A percentile compares a stretch with the other conserved stretches of the same genome.
phyloP scores from a whole-genome alignment of 345 rosid genomes.

The Lumnitzera littorea region DNA sequence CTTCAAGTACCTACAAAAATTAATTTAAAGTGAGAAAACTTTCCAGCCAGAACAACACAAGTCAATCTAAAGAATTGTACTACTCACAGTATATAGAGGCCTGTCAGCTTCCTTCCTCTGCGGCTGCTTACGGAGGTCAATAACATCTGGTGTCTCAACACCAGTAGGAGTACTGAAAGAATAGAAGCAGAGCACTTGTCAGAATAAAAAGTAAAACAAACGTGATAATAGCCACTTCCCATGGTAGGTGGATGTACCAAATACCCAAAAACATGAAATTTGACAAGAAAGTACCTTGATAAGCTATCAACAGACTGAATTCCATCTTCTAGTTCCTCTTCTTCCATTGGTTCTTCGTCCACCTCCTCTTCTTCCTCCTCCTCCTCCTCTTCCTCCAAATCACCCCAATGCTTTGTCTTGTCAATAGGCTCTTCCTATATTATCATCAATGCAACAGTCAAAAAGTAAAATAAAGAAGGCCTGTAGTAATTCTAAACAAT shows the following conservation, averaged over 20 bases:
- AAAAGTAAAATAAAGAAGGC: not conserved
- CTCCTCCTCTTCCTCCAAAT: slow-evolving; percentile 69
- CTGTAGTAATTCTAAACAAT: not conserved
- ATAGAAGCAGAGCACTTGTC: not conserved
- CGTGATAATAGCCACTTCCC: not conserved
- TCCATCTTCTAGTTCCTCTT: slow-evolving; percentile 89
- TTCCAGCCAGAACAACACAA: not conserved
- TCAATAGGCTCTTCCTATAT: slow-evolving; percentile 96
- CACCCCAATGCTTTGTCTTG: slow-evolving; percentile 99
- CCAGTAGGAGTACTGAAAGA: slow-evolving; percentile 90
- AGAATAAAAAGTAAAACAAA: not conserved
- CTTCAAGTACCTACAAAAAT: slow-evolving; percentile 65
- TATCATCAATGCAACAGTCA: not conserved
- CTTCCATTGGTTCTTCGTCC: slow-evolving; percentile 77
- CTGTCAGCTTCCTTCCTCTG: slow-evolving; percentile 97
- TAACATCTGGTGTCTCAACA: slow-evolving; percentile 99
- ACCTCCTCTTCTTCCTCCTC: slow-evolving; percentile 58
- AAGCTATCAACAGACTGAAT: slow-evolving; percentile 89
- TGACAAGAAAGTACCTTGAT: slow-evolving; percentile 52
- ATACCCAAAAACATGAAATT: not conserved
- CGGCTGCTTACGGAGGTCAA: slow-evolving; percentile 86
- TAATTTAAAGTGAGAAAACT: not conserved
- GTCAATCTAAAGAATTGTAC: not conserved
- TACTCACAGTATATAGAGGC: slow-evolving; percentile 80
- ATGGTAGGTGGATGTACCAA: not conserved